Percentiles rank a stretch among this genome's conserved stretches.
These are phyloP conservation scores for Candida dajiaensis DNA, from an alignment of 805 yeast genomes.

Conservation along the genomic window DNA sequence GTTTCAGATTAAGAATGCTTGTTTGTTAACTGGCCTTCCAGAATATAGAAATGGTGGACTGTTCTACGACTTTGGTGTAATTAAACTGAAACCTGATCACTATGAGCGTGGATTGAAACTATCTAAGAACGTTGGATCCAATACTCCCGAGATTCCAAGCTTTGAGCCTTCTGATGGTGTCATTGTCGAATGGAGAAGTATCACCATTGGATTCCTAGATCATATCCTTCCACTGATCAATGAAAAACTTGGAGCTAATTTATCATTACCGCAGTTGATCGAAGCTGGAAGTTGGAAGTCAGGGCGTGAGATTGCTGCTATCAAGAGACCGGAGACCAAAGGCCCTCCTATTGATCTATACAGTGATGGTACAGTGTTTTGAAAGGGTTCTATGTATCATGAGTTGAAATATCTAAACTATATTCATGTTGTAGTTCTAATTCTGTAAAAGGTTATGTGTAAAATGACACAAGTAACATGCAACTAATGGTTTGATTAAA, in stretches of 20 bases:
- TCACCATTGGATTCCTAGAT: slow-evolving; percentile 53
- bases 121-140: slow-evolving; percentile 24
- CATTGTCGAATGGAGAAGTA: slow-evolving; percentile 65
- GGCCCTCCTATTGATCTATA: slow-evolving; percentile 61
- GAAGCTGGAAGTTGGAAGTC: slow-evolving; percentile 70
- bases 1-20: slow-evolving; percentile 61
- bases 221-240: slow-evolving; percentile 46
- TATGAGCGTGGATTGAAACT: slow-evolving; percentile 32
- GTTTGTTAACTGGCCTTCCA: slow-evolving; percentile 80
- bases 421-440: too few species aligned
- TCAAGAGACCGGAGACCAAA: slow-evolving; percentile 38
- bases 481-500: background rate
- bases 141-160: slow-evolving; percentile 36
- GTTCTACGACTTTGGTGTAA: slow-evolving; percentile 48
- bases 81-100: slow-evolving; percentile 39
- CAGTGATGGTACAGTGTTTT: slow-evolving; percentile 65
- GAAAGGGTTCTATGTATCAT: slow-evolving; percentile 3
- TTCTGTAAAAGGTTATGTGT: too few species aligned
- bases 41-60: slow-evolving; percentile 78
- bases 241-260: slow-evolving; percentile 32
- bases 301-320: slow-evolving; percentile 54
- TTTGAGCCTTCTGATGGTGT: slow-evolving; percentile 50
- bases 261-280: slow-evolving; percentile 50
- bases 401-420: too few species aligned
- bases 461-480: background rate